phyloP scores from a whole-genome alignment of 2,329 filamentous ascomycete species.

The Sporothrix luriei region DNA sequence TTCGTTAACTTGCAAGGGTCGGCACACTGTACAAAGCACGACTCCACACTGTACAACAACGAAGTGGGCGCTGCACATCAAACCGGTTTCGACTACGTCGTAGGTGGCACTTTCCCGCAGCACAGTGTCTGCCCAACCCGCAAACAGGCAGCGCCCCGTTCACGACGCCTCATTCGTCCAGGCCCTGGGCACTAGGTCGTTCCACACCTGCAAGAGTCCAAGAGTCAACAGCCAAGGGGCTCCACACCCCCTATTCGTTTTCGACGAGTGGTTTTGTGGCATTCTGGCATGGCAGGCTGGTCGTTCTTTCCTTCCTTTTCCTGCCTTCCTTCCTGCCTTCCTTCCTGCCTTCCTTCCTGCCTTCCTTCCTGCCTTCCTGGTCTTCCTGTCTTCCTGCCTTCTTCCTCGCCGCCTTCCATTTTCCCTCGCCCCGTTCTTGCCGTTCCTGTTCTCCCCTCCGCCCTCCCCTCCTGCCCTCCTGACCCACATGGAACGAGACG shows the following conservation, averaged over 20 bases:
- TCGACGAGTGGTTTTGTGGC: conserved; percentile 2
- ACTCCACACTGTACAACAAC: not conserved
- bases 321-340: not conserved
- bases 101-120: not conserved
- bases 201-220: conserved; percentile 6
- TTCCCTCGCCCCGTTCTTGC: conserved; percentile 23
- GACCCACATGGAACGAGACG: conserved; percentile 14
- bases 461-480: not conserved
- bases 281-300: not conserved
- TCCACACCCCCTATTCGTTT: conserved; percentile 19
- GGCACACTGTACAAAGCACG: not conserved
- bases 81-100: conserved; percentile 1
- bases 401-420: conserved; percentile 23
- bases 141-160: not conserved
- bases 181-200: conserved; percentile 17
- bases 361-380: conserved; percentile 24
- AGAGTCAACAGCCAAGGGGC: not conserved
- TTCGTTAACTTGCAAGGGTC: not conserved
- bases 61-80: not conserved
- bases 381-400: too few relatives aligned
- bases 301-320: conserved; percentile 4
- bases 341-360: conserved; percentile 16
- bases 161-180: conserved; percentile 14
- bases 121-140: not conserved
- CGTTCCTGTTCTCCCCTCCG: conserved; percentile 12